Percentiles rank a stretch among this genome's conserved stretches.
Evolutionary conservation across 805 yeast species (phyloP).

Genomic region (Wickerhamomyces kurtzmanii): DNA sequence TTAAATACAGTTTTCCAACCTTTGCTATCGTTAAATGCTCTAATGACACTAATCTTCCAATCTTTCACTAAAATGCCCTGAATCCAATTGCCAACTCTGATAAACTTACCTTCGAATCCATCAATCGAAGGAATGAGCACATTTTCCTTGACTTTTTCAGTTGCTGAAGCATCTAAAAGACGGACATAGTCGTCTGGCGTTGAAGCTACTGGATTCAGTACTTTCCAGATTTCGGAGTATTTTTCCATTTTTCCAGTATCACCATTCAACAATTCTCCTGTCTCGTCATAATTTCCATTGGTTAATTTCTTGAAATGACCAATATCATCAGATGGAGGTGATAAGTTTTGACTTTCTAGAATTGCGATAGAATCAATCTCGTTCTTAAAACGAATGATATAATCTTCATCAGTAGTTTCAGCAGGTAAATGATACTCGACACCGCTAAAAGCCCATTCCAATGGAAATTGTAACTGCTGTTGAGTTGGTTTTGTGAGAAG

Average conservation of each 20-base stretch:
- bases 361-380: too few species aligned
- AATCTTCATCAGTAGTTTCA: too few species aligned
- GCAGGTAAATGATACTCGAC: neutral
- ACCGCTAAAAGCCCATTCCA: constrained; percentile 1
- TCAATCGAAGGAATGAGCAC: constrained; percentile 15
- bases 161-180: neutral
- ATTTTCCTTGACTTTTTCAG: constrained; percentile 2
- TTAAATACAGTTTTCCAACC: constrained; percentile 9
- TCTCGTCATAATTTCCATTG: constrained; percentile 34
- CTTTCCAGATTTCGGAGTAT: constrained; percentile 47
- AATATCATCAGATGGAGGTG: too few species aligned
- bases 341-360: too few species aligned
- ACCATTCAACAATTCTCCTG: constrained; percentile 37
- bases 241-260: constrained; percentile 28
- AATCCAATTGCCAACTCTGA: constrained; percentile 39
- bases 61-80: constrained; percentile 33
- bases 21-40: constrained; percentile 6
- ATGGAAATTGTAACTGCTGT: neutral
- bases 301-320: constrained; percentile 34
- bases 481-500: neutral
- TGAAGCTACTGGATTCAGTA: constrained; percentile 29
- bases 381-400: too few species aligned
- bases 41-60: constrained; percentile 10
- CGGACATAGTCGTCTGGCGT: constrained; percentile 17
- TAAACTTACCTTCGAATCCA: constrained; percentile 31